Base-by-base conservation (phyloP, 1,284 basidiomycete species). In the Chalciporus sp. region DNA sequence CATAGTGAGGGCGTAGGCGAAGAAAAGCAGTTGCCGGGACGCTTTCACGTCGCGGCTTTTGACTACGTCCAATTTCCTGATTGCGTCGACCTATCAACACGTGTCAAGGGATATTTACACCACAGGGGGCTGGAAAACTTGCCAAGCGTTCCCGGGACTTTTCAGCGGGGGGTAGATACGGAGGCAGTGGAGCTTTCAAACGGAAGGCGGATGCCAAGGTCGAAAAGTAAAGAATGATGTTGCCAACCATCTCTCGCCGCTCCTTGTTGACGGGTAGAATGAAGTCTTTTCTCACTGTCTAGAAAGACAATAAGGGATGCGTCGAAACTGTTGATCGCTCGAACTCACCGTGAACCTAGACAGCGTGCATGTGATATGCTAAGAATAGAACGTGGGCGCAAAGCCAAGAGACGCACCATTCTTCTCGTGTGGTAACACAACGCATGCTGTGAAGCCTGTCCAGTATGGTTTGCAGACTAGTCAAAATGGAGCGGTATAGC, bases 1-100 rank as follows among this genome's bases (percentile, higher is more conserved):
- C 94, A 97, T 96, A 51, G 92, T 92, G 50, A 96, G 76, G 0
- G 92, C 93, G 66, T 98, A 98, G 1, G 94, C 94, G 65, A 97
- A 96, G 74, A 92, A 98, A 19, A 98, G 78, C 7, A 98, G 76
- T 63, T 95, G 92, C 35, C 88, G 80, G 7, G 92, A 94, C 7
- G 80, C 84, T 62, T 84, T 85, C 27, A 85, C 81, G 42, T 90
- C 84, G 7, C 79, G 86, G 67, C 79, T 88, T 62, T 86, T 88
- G 14, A 97, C 92, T 6, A 95, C 85, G 35, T 95, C 90, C 16
- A 98, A 78, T 42, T 80, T 79, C n/a, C 91, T 77, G 57, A 97
- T 92, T 1, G 90, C 89, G 23, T 86, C 83, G 41, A 91, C 88
- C 88, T 90, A 45, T 14, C 23, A 28, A 3, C 16, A 16, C 3